Conservation (phyloP, 352 stramenopile genomes). For the Globisporangium middletonii region DNA sequence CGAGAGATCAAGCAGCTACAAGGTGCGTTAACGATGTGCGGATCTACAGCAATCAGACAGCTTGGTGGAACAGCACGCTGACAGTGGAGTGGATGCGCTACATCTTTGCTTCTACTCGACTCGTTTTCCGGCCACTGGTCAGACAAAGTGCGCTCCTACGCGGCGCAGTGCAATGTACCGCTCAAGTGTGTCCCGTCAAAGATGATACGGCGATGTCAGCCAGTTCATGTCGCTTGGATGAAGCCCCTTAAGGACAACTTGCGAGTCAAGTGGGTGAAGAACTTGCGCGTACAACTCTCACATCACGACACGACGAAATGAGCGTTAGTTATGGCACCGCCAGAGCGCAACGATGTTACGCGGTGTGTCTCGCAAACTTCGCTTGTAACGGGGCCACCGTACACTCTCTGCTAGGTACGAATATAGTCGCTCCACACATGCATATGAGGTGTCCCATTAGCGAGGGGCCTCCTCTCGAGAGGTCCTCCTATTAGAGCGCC, state of each 20-base stretch:
- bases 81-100: slow-evolving; percentile 14
- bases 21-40: no score
- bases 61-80: slow-evolving; percentile 22
- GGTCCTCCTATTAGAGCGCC: no score
- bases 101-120: slow-evolving; percentile 25
- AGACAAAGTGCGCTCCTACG: slow-evolving; percentile 15
- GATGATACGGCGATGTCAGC: slow-evolving; percentile 16
- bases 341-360: background rate
- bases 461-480: no score
- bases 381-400: no score
- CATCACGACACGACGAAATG: background rate
- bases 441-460: no score
- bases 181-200: slow-evolving; percentile 16
- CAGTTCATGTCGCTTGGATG: slow-evolving; percentile 21
- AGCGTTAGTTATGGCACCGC: slow-evolving; percentile 3
- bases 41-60: no score
- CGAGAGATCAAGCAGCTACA: no score
- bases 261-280: background rate
- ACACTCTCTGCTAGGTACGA: no score
- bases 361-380: background rate
- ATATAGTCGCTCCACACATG: no score
- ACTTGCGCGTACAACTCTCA: background rate
- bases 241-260: slow-evolving; percentile 11
- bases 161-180: slow-evolving; percentile 15
- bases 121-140: slow-evolving; percentile 29